These are phyloP conservation scores for Picochlorum sp. DNA, from an alignment of 139 green algal species.

Conservation along the genomic window DNA sequence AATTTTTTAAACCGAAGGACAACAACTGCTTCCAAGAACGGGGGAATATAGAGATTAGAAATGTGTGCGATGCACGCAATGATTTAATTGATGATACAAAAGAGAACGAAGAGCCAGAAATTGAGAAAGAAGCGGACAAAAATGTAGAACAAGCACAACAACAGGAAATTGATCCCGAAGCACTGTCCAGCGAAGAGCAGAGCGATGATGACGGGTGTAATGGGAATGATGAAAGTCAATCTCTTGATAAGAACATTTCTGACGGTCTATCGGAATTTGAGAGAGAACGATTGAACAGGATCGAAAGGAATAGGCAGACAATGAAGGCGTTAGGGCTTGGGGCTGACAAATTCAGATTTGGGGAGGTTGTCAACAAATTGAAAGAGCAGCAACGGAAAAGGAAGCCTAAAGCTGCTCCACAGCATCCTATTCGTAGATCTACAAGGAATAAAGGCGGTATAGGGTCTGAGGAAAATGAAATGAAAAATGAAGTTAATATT, in stretches of 20 bases:
- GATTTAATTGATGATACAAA: not conserved
- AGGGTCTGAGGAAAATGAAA: too few species aligned
- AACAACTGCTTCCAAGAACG: too few species aligned
- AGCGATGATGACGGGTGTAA: too few species aligned
- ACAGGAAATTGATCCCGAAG: too few species aligned
- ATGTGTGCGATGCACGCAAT: not conserved
- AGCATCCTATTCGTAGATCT: not conserved
- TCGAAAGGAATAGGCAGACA: conserved; percentile 13
- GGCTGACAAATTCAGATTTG: not conserved
- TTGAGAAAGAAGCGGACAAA: too few species aligned
- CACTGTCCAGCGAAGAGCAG: too few species aligned
- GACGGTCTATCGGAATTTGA: not conserved
- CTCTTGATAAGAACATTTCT: too few species aligned
- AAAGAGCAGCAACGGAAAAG: too few species aligned
- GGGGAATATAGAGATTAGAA: too few species aligned
- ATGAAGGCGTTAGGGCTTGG: conserved; percentile 1
- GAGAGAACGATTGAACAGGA: conserved; percentile 2
- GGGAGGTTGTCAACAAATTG: too few species aligned
- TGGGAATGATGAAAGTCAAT: too few species aligned
- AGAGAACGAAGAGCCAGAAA: not conserved
- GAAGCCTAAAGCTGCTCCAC: not conserved
- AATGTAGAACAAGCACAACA: too few species aligned
- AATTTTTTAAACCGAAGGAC: not conserved
- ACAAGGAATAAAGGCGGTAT: not conserved
- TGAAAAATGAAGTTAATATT: not conserved